Base-by-base conservation (phyloP, 192 early-diverging fungal genomes). In the Funneliformis geosporum region DNA sequence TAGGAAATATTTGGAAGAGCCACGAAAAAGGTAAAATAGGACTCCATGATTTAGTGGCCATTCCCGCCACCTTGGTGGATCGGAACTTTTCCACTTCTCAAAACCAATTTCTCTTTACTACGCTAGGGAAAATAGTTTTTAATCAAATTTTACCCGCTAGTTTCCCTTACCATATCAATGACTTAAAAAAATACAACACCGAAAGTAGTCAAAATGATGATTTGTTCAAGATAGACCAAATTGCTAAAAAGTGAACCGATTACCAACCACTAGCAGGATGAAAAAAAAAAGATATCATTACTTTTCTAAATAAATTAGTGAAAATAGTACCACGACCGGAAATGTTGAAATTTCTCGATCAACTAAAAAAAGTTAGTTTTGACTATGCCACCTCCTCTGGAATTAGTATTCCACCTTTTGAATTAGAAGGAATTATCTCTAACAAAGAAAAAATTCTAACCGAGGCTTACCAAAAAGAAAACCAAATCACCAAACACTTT, bases 351-450 rank as follows among this genome's bases (percentile, higher is more conserved):
- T 73, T 73, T 73, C 46, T 73, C 8, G 71, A 73, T n/a, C 40
- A 55, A 23, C 55, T 73, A 27, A 73, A 73, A 46, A 47, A 55
- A 55, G 5, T 73, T 55, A 55, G 71, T 73, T 73, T 73, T 47
- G 43, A 47, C 8, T 55, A 55, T 6, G 71, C 46, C 23, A 73
- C 71, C 25, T 33, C 6, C 21, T 73, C 71, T 4, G 71, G 71
- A 73, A 73, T 73, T 21, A 73, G 71, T 55, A 73, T 73, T 55
- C 55, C 71, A 7, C 71, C 71, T 43, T 73, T 73, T 55, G 71
- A 73, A 73, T 73, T 73, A 73, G 71, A 27, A 55, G 46, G 8
- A 55, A 5, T 73, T n/a, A 47, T 73, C 18, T 6, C 28, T 2
- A 33, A 73, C 4, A 27, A 47, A 73, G 44, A 73, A 40, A 12